phyloP scores from a whole-genome alignment of 2,329 filamentous ascomycete genomes.

The Ploettnerulaceae sp. region DNA sequence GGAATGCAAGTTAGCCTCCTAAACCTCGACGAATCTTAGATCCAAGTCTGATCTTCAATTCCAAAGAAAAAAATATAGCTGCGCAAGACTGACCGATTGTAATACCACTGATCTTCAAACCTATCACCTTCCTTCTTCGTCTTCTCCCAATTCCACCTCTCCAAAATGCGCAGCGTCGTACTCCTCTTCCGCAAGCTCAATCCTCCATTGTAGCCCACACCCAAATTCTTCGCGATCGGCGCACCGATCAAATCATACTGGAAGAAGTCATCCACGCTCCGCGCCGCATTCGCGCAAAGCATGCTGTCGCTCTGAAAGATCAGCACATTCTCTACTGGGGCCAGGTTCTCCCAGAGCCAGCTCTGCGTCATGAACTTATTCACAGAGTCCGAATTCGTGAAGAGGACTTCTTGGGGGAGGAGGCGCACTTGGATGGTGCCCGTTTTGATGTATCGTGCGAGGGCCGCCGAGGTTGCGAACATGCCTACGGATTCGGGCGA shows the following conservation, averaged over 20 bases:
- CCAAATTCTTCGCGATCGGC: constrained; percentile 27
- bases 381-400: constrained; percentile 32
- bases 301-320: constrained; percentile 36
- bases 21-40: too few species aligned
- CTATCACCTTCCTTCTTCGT: constrained; percentile 20
- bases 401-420: constrained; percentile 35
- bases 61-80: neutral
- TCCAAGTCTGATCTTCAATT: too few species aligned
- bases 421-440: constrained; percentile 37
- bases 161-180: constrained; percentile 32
- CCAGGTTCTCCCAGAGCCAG: constrained; percentile 35
- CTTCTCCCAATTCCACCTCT: constrained; percentile 26
- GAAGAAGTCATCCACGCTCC: constrained; percentile 35
- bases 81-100: constrained; percentile 23
- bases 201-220: constrained; percentile 35
- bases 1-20: neutral
- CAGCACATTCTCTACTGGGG: constrained; percentile 33
- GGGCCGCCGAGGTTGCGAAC: constrained; percentile 35
- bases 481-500: constrained; percentile 26
- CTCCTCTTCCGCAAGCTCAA: constrained; percentile 37
- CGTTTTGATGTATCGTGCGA: constrained; percentile 35
- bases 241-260: constrained; percentile 37
- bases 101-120: constrained; percentile 33
- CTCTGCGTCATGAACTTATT: constrained; percentile 31
- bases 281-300: constrained; percentile 33